Evolutionary conservation across 1,284 basidiomycete genomes (phyloP).

Genomic region (Malassezia restricta): DNA sequence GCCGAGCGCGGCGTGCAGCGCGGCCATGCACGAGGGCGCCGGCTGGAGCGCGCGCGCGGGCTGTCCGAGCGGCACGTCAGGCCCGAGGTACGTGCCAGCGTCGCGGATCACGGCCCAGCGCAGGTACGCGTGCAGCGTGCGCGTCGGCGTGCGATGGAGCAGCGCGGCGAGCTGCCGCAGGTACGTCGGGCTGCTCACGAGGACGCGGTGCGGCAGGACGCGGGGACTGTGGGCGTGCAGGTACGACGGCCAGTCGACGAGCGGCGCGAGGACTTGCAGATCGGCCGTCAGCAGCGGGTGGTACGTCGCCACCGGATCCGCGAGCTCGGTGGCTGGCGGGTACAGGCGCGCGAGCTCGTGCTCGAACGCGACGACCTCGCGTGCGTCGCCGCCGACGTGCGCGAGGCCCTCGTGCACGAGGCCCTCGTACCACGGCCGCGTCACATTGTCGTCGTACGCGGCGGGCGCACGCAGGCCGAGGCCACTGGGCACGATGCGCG

Average conservation of each 20-base stretch:
- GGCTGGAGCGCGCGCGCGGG: constrained; percentile 57
- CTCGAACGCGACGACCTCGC: constrained; percentile 61
- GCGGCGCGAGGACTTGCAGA: constrained; percentile 52
- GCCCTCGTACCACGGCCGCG: constrained; percentile 57
- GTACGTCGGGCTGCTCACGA: constrained; percentile 75
- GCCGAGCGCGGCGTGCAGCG: constrained; percentile 49
- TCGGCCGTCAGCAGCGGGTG: constrained; percentile 68
- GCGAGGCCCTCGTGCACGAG: background rate
- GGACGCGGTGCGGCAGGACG: constrained; percentile 56
- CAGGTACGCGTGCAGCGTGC: constrained; percentile 76
- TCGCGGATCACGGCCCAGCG: constrained; percentile 44
- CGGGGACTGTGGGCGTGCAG: constrained; percentile 61
- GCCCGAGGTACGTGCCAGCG: constrained; percentile 29
- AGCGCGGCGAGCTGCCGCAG: constrained; percentile 59
- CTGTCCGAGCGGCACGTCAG: constrained; percentile 44
- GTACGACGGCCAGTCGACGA: constrained; percentile 70
- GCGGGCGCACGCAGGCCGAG: constrained; percentile 86
- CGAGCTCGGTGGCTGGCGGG: constrained; percentile 51
- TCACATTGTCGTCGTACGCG: constrained; percentile 71
- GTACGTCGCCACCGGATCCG: constrained; percentile 71
- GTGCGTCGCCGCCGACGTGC: constrained; percentile 53
- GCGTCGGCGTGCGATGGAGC: constrained; percentile 57
- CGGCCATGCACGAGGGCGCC: constrained; percentile 53
- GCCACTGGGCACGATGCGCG: constrained; percentile 72
- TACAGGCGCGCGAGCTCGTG: constrained; percentile 65